Conservation (phyloP, 192 early-diverging fungal species). For the Cladochytrium replicatum region DNA sequence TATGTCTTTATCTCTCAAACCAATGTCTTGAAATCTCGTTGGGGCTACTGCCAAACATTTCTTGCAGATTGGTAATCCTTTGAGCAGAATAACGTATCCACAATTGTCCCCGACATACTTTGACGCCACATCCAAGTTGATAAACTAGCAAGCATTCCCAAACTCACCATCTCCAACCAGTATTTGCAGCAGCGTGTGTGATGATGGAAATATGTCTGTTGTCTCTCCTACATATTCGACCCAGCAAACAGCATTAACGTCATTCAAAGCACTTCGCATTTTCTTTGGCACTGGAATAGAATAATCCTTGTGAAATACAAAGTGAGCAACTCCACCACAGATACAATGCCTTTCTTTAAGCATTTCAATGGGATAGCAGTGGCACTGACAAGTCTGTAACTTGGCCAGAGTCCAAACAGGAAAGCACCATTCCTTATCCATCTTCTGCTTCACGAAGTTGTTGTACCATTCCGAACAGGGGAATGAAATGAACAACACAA, state of each 20-base stretch:
- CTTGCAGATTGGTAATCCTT: slow-evolving; percentile 14
- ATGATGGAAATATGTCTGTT: slow-evolving; percentile 8
- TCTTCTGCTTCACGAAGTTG: slow-evolving; percentile 13
- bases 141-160: slow-evolving; percentile 14
- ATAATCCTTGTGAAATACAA: slow-evolving; percentile 11
- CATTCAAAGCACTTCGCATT: slow-evolving; percentile 7
- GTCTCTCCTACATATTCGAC: slow-evolving; percentile 7
- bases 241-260: slow-evolving; percentile 8
- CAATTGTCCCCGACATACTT: slow-evolving; percentile 17
- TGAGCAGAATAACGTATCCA: slow-evolving; percentile 16
- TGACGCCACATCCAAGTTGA: slow-evolving; percentile 11
- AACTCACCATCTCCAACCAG: slow-evolving; percentile 4
- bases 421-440: slow-evolving; percentile 10
- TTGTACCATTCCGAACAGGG: slow-evolving; percentile 15
- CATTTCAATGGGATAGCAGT: slow-evolving; percentile 9
- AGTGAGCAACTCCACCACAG: slow-evolving; percentile 19
- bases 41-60: slow-evolving; percentile 11
- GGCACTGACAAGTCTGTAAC: slow-evolving; percentile 8
- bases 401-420: slow-evolving; percentile 11
- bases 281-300: neutral
- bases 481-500: slow-evolving; percentile 13
- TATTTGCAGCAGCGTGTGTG: slow-evolving; percentile 10
- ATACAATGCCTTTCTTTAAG: slow-evolving; percentile 13
- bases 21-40: slow-evolving; percentile 17
- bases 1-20: slow-evolving; percentile 17